phyloP scores from a whole-genome alignment of 176 grass and related monocot species.

The Oropetium thomaeum region DNA sequence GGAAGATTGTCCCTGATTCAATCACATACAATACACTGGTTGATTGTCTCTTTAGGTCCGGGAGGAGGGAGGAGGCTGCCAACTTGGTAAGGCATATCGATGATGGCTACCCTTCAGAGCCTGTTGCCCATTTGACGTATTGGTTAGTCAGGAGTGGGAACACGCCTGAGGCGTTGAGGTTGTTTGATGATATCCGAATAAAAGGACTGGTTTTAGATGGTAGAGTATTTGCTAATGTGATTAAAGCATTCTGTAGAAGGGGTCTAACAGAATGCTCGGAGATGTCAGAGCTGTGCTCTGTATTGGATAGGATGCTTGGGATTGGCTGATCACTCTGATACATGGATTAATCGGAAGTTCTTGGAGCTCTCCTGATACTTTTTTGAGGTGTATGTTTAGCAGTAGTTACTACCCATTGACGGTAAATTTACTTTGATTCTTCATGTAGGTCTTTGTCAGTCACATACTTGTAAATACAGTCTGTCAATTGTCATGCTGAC shows the following conservation, averaged over 20 bases:
- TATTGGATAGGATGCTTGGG: slow-evolving; percentile 78
- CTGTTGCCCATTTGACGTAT: slow-evolving; percentile 58
- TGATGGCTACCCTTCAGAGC: slow-evolving; percentile 47
- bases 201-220: slow-evolving; percentile 64
- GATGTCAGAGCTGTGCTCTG: slow-evolving; percentile 50
- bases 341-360: background rate
- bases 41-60: slow-evolving; percentile 73
- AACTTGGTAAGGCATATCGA: slow-evolving; percentile 62
- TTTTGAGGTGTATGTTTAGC: slow-evolving; percentile 20
- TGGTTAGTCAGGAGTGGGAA: slow-evolving; percentile 72
- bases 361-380: background rate
- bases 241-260: slow-evolving; percentile 78
- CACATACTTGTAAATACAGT: background rate
- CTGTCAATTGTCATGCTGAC: background rate
- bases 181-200: slow-evolving; percentile 70
- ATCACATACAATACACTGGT: slow-evolving; percentile 62
- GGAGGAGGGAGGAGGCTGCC: slow-evolving; percentile 51
- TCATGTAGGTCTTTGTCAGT: slow-evolving; percentile 10
- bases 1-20: slow-evolving; percentile 56
- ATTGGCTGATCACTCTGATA: slow-evolving; percentile 26
- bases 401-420: background rate
- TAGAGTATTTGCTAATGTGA: slow-evolving; percentile 61
- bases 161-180: slow-evolving; percentile 36
- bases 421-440: background rate
- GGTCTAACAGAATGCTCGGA: slow-evolving; percentile 54